A percentile compares a stretch with the other conserved stretches of the same genome.
Conservation (phyloP, 2,329 filamentous ascomycete species). For the Sporothrix dimorphospora region DNA sequence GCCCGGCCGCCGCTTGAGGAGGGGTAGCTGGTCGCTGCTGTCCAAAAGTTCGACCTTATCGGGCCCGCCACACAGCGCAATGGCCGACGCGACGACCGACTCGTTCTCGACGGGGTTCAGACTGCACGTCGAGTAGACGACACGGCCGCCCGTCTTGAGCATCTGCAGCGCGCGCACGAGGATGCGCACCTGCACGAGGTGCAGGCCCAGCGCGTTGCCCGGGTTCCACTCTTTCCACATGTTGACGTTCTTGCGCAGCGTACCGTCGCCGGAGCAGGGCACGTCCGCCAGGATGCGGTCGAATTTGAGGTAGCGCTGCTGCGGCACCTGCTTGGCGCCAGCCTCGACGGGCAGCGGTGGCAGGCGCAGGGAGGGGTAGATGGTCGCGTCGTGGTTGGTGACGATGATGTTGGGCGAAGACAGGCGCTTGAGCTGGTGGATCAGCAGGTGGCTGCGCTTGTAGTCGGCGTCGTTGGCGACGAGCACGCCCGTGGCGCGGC, state of each 20-base stretch:
- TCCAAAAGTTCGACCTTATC: slow-evolving; percentile 83
- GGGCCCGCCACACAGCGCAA: slow-evolving; percentile 84
- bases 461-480: slow-evolving; percentile 97
- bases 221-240: slow-evolving; percentile 96
- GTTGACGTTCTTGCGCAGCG: slow-evolving; percentile 86
- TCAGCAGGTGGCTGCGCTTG: slow-evolving; percentile 94
- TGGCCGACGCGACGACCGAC: slow-evolving; percentile 83
- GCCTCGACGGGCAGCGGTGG: slow-evolving; percentile 51
- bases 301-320: slow-evolving; percentile 77
- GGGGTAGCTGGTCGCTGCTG: slow-evolving; percentile 75
- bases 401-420: slow-evolving; percentile 96
- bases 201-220: slow-evolving; percentile 82
- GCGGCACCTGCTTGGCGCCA: slow-evolving; percentile 44
- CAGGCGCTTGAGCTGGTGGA: slow-evolving; percentile 95
- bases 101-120: slow-evolving; percentile 99
- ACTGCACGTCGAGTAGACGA: slow-evolving; percentile 98
- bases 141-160: slow-evolving; percentile 90
- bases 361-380: slow-evolving; percentile 92
- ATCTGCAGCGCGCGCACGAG: slow-evolving; percentile 91
- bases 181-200: slow-evolving; percentile 85
- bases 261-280: slow-evolving; percentile 95
- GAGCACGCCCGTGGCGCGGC: slow-evolving; percentile 85
- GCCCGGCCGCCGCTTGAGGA: slow-evolving; percentile 75
- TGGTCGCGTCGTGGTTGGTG: slow-evolving; percentile 95
- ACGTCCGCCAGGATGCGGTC: slow-evolving; percentile 96